These are phyloP conservation scores for Saccharomycopsis malanga DNA, from an alignment of 805 yeast genomes.

Conservation along the genomic window DNA sequence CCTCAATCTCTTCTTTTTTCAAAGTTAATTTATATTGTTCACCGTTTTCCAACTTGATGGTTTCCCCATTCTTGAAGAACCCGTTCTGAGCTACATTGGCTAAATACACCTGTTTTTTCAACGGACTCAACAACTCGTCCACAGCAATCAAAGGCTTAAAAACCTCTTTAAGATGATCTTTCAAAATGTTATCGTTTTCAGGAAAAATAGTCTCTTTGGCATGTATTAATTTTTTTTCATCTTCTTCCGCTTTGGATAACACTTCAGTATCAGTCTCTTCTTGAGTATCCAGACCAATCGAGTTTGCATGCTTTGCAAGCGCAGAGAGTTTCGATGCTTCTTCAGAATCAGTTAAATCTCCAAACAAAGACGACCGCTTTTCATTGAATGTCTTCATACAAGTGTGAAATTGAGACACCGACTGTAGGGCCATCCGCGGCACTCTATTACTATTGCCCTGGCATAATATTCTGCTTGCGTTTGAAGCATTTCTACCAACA, in stretches of 20 bases:
- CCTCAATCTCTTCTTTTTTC: slow-evolving; percentile 58
- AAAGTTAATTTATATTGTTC: slow-evolving; percentile 49
- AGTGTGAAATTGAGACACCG: no score
- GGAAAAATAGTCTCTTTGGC: slow-evolving; percentile 29
- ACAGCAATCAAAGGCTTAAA: slow-evolving; percentile 44
- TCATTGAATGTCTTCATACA: no score
- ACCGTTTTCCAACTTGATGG: slow-evolving; percentile 31
- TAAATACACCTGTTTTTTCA: slow-evolving; percentile 59
- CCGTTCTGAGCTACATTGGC: slow-evolving; percentile 55
- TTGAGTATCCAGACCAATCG: not conserved
- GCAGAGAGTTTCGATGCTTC: slow-evolving; percentile 42
- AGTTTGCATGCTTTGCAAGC: slow-evolving; percentile 8
- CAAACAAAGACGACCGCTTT: slow-evolving; percentile 70
- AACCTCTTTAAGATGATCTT: slow-evolving; percentile 44
- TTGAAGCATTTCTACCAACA: no score
- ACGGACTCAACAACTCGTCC: slow-evolving; percentile 54
- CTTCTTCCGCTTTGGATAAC: slow-evolving; percentile 25
- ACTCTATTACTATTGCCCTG: no score
- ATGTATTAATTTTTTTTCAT: slow-evolving; percentile 22
- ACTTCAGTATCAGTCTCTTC: not conserved
- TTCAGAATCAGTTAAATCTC: slow-evolving; percentile 69
- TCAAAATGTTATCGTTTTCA: slow-evolving; percentile 30
- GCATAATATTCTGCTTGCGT: no score
- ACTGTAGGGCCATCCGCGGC: no score
- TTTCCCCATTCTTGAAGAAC: slow-evolving; percentile 59